A percentile compares a stretch with the other conserved stretches of the same genome.
phyloP scores from a whole-genome alignment of 2,329 filamentous ascomycete species.

The Cladosporium cucumerinum region DNA sequence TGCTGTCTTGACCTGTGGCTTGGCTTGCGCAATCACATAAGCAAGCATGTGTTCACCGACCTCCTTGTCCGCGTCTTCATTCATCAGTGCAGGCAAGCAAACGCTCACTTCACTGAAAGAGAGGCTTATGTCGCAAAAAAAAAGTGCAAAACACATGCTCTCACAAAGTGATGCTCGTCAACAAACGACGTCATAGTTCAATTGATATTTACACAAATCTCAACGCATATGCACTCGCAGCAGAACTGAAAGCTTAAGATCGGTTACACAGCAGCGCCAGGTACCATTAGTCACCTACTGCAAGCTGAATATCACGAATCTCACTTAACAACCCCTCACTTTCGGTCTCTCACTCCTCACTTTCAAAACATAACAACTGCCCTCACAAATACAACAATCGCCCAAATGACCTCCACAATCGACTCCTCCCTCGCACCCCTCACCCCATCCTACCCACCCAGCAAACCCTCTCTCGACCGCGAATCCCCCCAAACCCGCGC shows the following conservation, averaged over 20 bases:
- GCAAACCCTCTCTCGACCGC: slow-evolving; percentile 8
- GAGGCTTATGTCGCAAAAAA: neutral
- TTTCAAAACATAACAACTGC: neutral
- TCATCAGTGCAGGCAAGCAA: neutral
- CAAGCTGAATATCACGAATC: neutral
- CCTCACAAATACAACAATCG: neutral
- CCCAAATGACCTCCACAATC: slow-evolving; percentile 20
- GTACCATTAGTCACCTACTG: neutral
- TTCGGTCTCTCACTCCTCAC: neutral
- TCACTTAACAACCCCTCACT: neutral
- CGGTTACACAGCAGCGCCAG: neutral
- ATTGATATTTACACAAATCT: neutral
- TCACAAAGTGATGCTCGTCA: neutral
- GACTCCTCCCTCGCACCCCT: slow-evolving; percentile 26
- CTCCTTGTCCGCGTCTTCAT: neutral
- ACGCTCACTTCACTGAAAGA: neutral
- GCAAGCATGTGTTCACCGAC: neutral
- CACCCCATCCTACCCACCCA: slow-evolving; percentile 25
- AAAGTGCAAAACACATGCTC: neutral
- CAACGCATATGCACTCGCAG: neutral
- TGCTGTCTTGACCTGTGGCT: neutral
- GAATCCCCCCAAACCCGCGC: slow-evolving; percentile 28
- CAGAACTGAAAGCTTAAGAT: neutral
- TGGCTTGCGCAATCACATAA: neutral
- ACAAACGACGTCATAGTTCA: neutral